Conservation (phyloP, 352 stramenopile genomes). For the Pelagophyceae sp. region DNA sequence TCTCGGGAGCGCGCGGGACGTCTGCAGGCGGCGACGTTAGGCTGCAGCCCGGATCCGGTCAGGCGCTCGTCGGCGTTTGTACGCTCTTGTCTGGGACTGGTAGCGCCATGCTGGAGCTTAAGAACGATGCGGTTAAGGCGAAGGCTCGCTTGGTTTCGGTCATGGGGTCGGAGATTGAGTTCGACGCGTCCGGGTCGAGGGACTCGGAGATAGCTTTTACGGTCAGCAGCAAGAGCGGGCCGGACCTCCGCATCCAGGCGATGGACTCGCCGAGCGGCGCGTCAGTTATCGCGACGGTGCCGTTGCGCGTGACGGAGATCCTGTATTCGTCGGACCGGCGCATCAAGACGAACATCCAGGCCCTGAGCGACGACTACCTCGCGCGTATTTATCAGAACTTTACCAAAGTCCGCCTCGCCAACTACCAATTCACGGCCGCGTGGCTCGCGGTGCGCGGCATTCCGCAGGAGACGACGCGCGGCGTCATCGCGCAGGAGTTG, state of each 20-base stretch:
- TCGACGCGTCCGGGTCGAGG: not conserved
- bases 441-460: conserved; percentile 76
- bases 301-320: conserved; percentile 73
- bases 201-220: conserved; percentile 16
- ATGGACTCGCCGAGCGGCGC: conserved; percentile 25
- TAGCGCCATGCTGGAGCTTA: not conserved
- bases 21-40: not conserved
- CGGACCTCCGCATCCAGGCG: conserved; percentile 24
- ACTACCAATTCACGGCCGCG: conserved; percentile 76
- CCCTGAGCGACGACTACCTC: conserved; percentile 47
- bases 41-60: not conserved
- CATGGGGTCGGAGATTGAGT: not conserved
- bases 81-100: not conserved
- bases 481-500: conserved; percentile 84
- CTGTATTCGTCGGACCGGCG: conserved; percentile 77
- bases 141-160: not conserved
- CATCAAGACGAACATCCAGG: conserved; percentile 77
- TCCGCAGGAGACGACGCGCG: conserved; percentile 53
- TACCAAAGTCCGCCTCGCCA: not conserved
- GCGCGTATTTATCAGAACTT: conserved; percentile 39
- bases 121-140: not conserved
- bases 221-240: conserved; percentile 1
- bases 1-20: not conserved
- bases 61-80: not conserved
- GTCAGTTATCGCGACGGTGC: conserved; percentile 42